Percentiles rank a stretch among this genome's conserved stretches.
Conservation (phyloP, 305 asterid genomes). For the Fraxinus xanthoxyloides region DNA sequence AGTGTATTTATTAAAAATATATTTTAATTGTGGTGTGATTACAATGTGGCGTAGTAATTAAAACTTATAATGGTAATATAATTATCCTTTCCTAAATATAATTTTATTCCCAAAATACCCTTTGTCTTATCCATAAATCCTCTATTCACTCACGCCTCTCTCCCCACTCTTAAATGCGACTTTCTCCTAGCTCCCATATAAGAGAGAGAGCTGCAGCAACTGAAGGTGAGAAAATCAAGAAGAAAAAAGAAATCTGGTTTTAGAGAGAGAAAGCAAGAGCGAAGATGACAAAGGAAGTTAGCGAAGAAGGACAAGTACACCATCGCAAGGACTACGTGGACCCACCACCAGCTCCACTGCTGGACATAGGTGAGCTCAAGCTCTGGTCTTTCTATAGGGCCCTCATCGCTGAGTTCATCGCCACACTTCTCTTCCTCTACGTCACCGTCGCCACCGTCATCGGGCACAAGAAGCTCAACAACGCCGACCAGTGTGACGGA, state of each 20-base stretch:
- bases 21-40: too few species aligned
- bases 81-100: not conserved
- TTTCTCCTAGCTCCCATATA: not conserved
- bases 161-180: slow-evolving; percentile 20
- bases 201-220: not conserved
- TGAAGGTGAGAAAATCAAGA: not conserved
- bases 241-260: not conserved
- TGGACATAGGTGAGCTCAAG: slow-evolving; percentile 58
- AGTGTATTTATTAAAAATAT: too few species aligned
- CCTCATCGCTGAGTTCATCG: slow-evolving; percentile 77
- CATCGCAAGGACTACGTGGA: slow-evolving; percentile 72
- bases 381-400: slow-evolving; percentile 88
- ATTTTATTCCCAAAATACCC: slow-evolving; percentile 23
- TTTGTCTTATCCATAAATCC: slow-evolving; percentile 37
- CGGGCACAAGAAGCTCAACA: slow-evolving; percentile 66
- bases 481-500: slow-evolving; percentile 65
- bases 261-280: not conserved
- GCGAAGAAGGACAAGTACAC: slow-evolving; percentile 54
- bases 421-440: slow-evolving; percentile 89
- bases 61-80: too few species aligned
- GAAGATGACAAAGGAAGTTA: slow-evolving; percentile 63
- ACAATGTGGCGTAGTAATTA: too few species aligned
- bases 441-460: slow-evolving; percentile 81
- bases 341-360: slow-evolving; percentile 81
- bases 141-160: not conserved